Evolutionary conservation across 169 alveolate genomes (phyloP), one percentile per base, ranked within the genome.

Genomic region (Plasmodium sp.): DNA sequence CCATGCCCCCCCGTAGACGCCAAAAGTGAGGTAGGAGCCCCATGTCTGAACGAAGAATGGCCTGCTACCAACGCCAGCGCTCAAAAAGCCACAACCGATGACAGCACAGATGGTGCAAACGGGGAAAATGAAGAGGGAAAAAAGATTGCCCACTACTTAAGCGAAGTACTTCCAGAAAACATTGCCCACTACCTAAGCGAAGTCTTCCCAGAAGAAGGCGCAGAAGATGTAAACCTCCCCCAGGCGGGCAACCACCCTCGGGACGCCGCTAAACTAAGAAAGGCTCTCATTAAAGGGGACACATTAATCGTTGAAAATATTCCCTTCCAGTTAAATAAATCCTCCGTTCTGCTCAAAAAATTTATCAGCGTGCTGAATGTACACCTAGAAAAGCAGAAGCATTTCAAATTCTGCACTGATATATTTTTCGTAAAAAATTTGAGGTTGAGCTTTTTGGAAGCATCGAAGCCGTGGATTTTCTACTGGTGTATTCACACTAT

Each of bases 391-490:
- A 90, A 90, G 51, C 84, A 90, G 36, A 58, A 67, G 5, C 94
- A 90, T 67, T 90, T 90, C 90, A 90, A 80, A 80, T 80, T 90
- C 72, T 90, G 94, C 73, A 39, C 74, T 56, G 90, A 90, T 80
- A 90, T 90, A 90, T 90, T 80, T 90, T 90, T 90, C 82, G 72
- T 90, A 62, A 90, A 90, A 71, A 90, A 90, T 45, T 80, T 90
- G 41, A 90, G 74, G 56, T 51, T 90, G 82, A 90, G 51, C 73
- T 56, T 36, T 80, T 90, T 90, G 72, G 94, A 90, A 90, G 94
- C 94, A 18, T 90, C 94, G 0, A 90, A 90, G 39, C 94, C 94
- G 33, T 90, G 94, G 94, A 90, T 90, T 58, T 90, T 90, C 74
- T 90, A 90, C 67, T 90, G 94, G 94, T 90, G 94, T 67, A 90